These are phyloP conservation scores for Jasminum sambac DNA, from an alignment of 257 asterid species.

Conservation along the genomic window DNA sequence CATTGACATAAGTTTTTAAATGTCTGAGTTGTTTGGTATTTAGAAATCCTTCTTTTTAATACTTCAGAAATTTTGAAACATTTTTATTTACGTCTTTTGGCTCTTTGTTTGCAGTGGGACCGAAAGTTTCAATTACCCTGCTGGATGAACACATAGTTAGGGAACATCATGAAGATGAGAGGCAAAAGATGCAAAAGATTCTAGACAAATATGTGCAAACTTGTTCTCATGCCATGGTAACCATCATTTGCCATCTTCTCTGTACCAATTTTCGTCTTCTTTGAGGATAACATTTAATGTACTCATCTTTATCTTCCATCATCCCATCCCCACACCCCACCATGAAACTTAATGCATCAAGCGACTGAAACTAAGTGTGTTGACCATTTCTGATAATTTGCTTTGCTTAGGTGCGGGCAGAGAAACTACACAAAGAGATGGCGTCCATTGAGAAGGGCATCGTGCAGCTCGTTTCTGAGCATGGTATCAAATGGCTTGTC, in stretches of 20 bases:
- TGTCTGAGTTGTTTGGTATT: neutral
- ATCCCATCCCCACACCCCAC: too few relatives aligned
- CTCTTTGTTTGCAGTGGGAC: slow-evolving; percentile 67
- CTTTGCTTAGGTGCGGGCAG: slow-evolving; percentile 61
- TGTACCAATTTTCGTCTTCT: neutral
- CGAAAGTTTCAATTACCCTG: slow-evolving; percentile 49
- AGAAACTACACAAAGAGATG: slow-evolving; percentile 57
- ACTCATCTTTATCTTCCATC: too few relatives aligned
- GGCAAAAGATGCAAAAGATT: slow-evolving; percentile 55
- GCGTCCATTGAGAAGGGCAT: slow-evolving; percentile 76
- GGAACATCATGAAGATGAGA: slow-evolving; percentile 63
- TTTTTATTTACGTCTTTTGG: neutral
- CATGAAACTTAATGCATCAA: neutral
- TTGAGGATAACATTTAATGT: neutral
- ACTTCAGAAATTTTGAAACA: neutral
- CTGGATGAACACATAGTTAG: slow-evolving; percentile 55
- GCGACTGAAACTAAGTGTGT: neutral
- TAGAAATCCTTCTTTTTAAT: neutral
- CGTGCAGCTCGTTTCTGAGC: slow-evolving; percentile 59
- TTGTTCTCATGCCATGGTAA: slow-evolving; percentile 81
- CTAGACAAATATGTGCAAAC: slow-evolving; percentile 59
- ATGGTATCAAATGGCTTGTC: slow-evolving; percentile 67
- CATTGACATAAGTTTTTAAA: neutral
- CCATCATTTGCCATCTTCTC: slow-evolving; percentile 7
- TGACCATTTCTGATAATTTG: slow-evolving; percentile 8